A percentile compares a stretch with the other conserved stretches of the same genome.
These are phyloP conservation scores for Cucurbita moschata DNA, from an alignment of 306 rosid species.

Conservation along the genomic window DNA sequence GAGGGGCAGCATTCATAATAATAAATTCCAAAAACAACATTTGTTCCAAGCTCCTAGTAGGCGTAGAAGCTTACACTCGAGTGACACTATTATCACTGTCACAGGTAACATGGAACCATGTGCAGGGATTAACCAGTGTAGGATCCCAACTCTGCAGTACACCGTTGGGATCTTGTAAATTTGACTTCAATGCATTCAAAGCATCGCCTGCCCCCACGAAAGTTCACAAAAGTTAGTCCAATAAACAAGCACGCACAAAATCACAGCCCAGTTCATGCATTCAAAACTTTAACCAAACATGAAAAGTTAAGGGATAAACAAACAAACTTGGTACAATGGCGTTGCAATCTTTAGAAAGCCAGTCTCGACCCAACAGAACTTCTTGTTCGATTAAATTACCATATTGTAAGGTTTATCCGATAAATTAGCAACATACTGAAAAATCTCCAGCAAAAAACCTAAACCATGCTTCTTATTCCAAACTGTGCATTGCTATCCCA, in stretches of 20 bases:
- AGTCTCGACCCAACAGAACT: background rate
- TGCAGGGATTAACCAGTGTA: slow-evolving; percentile 86
- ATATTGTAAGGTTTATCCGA: background rate
- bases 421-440: background rate
- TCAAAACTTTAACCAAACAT: background rate
- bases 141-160: slow-evolving; percentile 92
- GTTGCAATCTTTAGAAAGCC: background rate
- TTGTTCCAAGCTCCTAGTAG: background rate
- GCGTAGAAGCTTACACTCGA: slow-evolving; percentile 63
- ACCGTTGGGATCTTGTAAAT: slow-evolving; percentile 68
- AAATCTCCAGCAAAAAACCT: background rate
- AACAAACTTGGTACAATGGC: background rate
- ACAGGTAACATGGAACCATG: slow-evolving; percentile 95
- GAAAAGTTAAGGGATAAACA: background rate
- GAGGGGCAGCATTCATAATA: background rate
- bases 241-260: background rate
- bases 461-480: background rate
- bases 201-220: slow-evolving; percentile 56
- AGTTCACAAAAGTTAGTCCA: background rate
- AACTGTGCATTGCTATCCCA: background rate
- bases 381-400: background rate
- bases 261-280: background rate
- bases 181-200: slow-evolving; percentile 62
- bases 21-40: background rate
- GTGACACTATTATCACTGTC: slow-evolving; percentile 66